Evolutionary conservation across 2,329 filamentous ascomycete genomes (phyloP).

Genomic region (Pseudogymnoascus verrucosus): DNA sequence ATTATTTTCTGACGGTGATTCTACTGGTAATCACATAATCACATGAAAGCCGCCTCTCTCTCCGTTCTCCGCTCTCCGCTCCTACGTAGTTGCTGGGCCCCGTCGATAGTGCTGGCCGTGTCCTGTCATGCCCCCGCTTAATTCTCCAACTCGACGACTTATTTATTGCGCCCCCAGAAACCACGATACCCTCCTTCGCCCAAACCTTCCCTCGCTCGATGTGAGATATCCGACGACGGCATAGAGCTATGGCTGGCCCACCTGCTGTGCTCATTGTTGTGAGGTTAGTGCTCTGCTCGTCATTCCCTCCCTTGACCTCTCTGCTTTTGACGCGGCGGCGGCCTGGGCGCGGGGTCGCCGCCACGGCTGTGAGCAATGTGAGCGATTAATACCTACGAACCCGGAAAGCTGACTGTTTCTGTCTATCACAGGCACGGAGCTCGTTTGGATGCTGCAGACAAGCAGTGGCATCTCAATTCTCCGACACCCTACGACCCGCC

Average conservation of each 20-base stretch:
- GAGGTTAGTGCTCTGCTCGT: conserved; percentile 31
- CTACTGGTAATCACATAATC: background rate
- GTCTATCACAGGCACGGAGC: conserved; percentile 64
- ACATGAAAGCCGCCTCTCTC: background rate
- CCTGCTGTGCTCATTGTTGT: conserved; percentile 44
- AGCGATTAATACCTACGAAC: background rate
- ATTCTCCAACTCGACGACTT: background rate
- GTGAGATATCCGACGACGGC: conserved; percentile 2
- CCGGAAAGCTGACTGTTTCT: background rate
- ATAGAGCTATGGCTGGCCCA: conserved; percentile 36
- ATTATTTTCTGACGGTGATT: background rate
- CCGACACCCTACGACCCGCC: conserved; percentile 93
- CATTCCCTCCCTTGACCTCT: background rate
- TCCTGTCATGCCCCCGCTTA: background rate
- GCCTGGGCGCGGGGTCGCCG: background rate
- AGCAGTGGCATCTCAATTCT: conserved; percentile 88
- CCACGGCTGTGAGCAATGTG: background rate
- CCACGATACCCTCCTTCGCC: background rate
- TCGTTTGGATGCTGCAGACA: conserved; percentile 88
- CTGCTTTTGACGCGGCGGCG: background rate
- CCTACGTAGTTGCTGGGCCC: background rate
- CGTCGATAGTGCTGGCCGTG: background rate
- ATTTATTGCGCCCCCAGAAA: background rate
- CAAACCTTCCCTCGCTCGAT: background rate
- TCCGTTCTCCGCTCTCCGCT: background rate